Evolutionary conservation across 176 grass and related monocot genomes (phyloP), one percentile per base, ranked within the genome.

Genomic region (Saccharum officinarum): DNA sequence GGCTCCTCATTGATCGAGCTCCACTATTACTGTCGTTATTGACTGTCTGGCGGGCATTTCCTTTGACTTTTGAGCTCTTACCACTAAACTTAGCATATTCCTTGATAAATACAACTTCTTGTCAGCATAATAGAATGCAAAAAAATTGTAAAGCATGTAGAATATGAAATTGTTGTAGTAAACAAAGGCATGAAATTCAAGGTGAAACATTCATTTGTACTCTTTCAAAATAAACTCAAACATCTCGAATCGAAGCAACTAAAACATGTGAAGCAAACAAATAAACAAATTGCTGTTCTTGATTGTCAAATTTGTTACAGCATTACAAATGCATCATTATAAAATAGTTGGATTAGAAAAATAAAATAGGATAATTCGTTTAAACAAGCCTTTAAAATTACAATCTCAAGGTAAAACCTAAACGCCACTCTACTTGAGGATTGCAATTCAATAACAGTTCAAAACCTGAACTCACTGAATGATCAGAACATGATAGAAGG

Each of bases 11-110:
- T 25, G 85, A 67, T 77, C 83, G 90, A 86, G 71, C 50, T 37
- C 76, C 81, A 81, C 76, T 88, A 80, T 87, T 86, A 64, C 75
- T 86, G 79, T 92, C 93, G 80, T 81, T 92, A 75, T 91, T 89
- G 71, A 78, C 28, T 45, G 71, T 67, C 67, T 94, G 94, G 33
- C 72, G 87, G 89, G 89, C 39, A 72, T 66, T 81, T 45, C 81
- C 90, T 89, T 91, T 99, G 76, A 47, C 60, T 84, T 94, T 94
- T 41, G 89, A 86, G 74, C 86, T 90, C 52, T 89, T 96, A 72
- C 85, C 88, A 59, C 89, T 89, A 78, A 90, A 77, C 65, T 84
- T 96, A 39, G 90, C 79, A 99, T 91, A 99, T 83, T 99, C 97
- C 97, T 99, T 81, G 68, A 86, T 71, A 94, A 49, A 50, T 62